Base-by-base conservation (phyloP, 768 basidiomycete species). In the Lyophyllum semitale region DNA sequence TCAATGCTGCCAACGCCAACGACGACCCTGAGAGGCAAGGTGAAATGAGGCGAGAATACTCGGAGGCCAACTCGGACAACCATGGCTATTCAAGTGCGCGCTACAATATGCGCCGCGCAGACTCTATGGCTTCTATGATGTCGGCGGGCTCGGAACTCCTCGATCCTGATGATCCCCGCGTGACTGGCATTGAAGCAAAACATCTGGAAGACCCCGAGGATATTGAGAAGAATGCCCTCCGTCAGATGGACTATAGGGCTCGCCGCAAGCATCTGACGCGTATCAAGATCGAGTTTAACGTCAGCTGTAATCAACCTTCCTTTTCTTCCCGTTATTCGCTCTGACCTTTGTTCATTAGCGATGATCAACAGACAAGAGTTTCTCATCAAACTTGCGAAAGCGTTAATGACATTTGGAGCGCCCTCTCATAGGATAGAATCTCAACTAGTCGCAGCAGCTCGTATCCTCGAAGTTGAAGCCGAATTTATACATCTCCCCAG, bases 361-460 rank as follows among this genome's bases (percentile, higher is more conserved):
- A 84, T 94, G 68, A 72, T 89, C 41, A 82, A 88, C 57, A 82
- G 95, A 53, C 93, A 95, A 60, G 84, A 85, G 52, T 98, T 96
- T 72, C 72, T 97, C 30, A 81, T 94, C 67, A 92, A 85, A 66
- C 81, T 97, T 25, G 92, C 93, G 15, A 83, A 87, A 57, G 86
- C 91, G 17, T 77, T 97, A 37, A 95, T 98, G 91, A 86, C 86
- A 12, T 95, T 91, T 65, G 93, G 94, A 4, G 92, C 94, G 17
- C 93, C 94, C 0, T 93, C 92, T 22, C 95, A 98, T 73, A 85
- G 95, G 29, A 91, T 98, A 56, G 94, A 96, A 71, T 88, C 93
- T 2, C 95, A 97, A 68, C 84, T 98, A 35, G 79, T 89, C 29
- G 89, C 94, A 9, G 92, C 92, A 8, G 92, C 95, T 0, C 82